A percentile compares a stretch with the other conserved stretches of the same genome.
These are phyloP conservation scores for Cynara cardunculus DNA, from an alignment of 129 eudicot species.

Conservation along the genomic window DNA sequence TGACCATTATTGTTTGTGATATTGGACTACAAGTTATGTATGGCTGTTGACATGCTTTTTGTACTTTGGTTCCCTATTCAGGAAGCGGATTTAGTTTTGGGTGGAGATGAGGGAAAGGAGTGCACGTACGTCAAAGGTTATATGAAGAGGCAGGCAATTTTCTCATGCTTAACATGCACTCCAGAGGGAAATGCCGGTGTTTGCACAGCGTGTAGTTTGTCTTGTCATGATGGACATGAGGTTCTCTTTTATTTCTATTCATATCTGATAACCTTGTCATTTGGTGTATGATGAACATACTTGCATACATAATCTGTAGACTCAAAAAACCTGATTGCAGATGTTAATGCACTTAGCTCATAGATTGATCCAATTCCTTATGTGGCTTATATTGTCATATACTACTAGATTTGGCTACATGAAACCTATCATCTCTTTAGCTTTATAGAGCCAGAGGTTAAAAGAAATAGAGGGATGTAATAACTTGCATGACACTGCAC, in stretches of 20 bases:
- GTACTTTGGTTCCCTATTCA: slow-evolving; percentile 7
- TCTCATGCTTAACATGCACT: slow-evolving; percentile 96
- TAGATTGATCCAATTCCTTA: neutral
- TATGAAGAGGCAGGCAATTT: slow-evolving; percentile 94
- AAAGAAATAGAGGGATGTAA: neutral
- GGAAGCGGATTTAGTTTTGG: slow-evolving; percentile 97
- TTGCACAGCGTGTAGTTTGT: slow-evolving; percentile 85
- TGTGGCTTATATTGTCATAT: neutral
- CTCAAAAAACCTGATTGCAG: neutral
- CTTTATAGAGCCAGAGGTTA: neutral
- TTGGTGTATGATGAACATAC: neutral
- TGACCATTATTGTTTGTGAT: neutral
- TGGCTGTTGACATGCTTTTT: slow-evolving; percentile 5
- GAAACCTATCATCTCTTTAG: neutral
- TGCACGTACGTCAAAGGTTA: slow-evolving; percentile 89
- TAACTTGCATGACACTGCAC: no score
- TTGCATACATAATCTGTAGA: neutral
- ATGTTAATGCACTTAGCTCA: neutral
- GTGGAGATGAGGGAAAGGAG: slow-evolving; percentile 96
- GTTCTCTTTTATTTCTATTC: slow-evolving; percentile 25
- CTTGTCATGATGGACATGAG: slow-evolving; percentile 99
- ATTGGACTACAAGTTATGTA: neutral
- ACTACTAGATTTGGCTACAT: neutral
- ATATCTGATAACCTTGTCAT: neutral
- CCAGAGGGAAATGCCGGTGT: slow-evolving; percentile 97